Conservation (phyloP, 352 stramenopile species). For the Globisporangium apiculatum region DNA sequence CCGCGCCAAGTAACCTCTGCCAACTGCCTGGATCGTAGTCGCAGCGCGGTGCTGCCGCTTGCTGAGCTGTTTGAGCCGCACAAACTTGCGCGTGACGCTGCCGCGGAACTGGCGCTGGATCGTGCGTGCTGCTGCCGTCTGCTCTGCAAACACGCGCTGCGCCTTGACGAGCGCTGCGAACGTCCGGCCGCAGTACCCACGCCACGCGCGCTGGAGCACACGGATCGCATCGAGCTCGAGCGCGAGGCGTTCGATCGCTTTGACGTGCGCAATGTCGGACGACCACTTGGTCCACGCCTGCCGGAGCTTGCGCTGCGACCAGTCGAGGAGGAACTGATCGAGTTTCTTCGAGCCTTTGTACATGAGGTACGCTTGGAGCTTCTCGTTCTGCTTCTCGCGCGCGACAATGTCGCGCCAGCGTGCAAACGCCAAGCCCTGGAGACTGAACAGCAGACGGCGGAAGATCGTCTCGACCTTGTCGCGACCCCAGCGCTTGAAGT, state of each 20-base stretch:
- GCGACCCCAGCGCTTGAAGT: constrained; percentile 74
- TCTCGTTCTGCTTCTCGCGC: constrained; percentile 67
- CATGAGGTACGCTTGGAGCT: constrained; percentile 59
- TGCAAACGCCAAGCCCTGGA: constrained; percentile 53
- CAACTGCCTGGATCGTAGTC: constrained; percentile 43
- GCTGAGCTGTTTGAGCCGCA: constrained; percentile 44
- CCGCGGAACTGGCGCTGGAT: constrained; percentile 62
- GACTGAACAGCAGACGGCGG: constrained; percentile 53
- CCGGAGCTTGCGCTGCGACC: constrained; percentile 54
- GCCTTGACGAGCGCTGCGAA: constrained; percentile 40
- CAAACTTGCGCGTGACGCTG: constrained; percentile 51
- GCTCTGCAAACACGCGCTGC: constrained; percentile 28
- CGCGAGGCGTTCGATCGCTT: constrained; percentile 40
- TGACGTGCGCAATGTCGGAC: constrained; percentile 38
- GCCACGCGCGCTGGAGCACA: constrained; percentile 55
- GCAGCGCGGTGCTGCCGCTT: constrained; percentile 32
- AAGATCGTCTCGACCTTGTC: constrained; percentile 79
- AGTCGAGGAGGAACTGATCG: constrained; percentile 60
- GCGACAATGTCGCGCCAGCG: constrained; percentile 45
- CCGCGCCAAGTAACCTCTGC: constrained; percentile 31
- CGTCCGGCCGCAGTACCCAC: constrained; percentile 35
- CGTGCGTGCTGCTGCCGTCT: constrained; percentile 33
- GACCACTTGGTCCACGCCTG: constrained; percentile 71
- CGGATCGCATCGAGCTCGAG: constrained; percentile 42
- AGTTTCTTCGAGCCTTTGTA: constrained; percentile 80